Evolutionary conservation across 78 protist species (phyloP).

Genomic region (Dictyostelium citrinum): DNA sequence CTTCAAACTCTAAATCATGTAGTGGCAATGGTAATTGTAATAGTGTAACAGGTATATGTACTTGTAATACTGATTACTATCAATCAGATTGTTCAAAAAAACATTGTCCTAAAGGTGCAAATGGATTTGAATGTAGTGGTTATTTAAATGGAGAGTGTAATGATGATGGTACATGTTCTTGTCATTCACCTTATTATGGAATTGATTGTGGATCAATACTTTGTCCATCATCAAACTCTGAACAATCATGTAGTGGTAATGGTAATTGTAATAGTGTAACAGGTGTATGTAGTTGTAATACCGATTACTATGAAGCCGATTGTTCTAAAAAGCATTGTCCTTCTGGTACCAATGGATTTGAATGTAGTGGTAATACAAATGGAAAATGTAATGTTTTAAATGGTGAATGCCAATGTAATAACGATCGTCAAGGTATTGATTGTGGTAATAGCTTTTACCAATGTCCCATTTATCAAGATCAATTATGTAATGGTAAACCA

Average conservation of each 20-base stretch:
- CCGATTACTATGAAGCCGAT: background rate
- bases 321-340: background rate
- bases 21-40: background rate
- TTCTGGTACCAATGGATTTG: background rate
- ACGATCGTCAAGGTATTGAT: background rate
- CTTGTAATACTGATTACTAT: background rate
- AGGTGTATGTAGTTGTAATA: background rate
- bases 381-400: background rate
- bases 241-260: background rate
- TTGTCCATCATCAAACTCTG: background rate
- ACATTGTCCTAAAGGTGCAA: background rate
- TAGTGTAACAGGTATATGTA: background rate
- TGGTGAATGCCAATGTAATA: background rate
- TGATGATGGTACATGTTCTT: background rate
- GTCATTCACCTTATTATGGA: background rate
- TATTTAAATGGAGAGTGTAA: background rate
- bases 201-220: background rate
- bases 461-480: background rate
- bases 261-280: background rate
- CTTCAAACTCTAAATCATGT: background rate
- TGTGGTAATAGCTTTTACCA: background rate
- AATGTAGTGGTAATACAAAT: background rate
- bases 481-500: background rate
- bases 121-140: background rate
- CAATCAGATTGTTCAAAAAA: background rate